These are phyloP conservation scores for Colletotrichum lupini DNA, from an alignment of 2,329 filamentous ascomycete species.

Conservation along the genomic window DNA sequence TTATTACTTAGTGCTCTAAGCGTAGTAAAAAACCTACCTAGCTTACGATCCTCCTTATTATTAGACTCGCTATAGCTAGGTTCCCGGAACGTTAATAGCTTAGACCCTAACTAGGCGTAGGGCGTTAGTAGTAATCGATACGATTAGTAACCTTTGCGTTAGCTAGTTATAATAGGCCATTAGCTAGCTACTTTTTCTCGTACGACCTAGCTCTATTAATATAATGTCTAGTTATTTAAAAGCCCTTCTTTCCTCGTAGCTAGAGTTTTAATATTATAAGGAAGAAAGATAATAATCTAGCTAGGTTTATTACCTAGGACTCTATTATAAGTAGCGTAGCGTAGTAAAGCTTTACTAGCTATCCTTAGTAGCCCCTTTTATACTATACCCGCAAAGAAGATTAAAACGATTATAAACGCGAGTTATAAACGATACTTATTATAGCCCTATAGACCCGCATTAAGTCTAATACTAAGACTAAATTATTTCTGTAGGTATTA, in stretches of 20 bases:
- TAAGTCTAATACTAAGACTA: not conserved
- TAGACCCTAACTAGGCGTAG: not conserved
- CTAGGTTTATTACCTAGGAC: not conserved
- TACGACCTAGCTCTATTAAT: not conserved
- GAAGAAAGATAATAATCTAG: not conserved
- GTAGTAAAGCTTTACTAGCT: not conserved
- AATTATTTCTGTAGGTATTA: not conserved
- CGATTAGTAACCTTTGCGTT: not conserved
- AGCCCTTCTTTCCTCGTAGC: not conserved
- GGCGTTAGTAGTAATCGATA: not conserved
- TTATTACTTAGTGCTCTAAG: not conserved
- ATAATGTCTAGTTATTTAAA: not conserved
- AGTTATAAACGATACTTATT: slow-evolving; percentile 13
- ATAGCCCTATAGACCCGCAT: slow-evolving; percentile 23
- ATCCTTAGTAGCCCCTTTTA: too few species aligned
- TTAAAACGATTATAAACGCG: not conserved
- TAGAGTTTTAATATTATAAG: not conserved
- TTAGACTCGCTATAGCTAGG: not conserved
- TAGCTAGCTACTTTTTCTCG: too few species aligned
- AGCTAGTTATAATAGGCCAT: not conserved
- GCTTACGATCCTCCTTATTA: not conserved
- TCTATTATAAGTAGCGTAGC: not conserved
- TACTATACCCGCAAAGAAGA: too few species aligned
- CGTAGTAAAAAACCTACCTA: not conserved
- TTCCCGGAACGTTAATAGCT: not conserved